Conservation (phyloP, 441 rosid genomes). For the Syzygium malaccense region DNA sequence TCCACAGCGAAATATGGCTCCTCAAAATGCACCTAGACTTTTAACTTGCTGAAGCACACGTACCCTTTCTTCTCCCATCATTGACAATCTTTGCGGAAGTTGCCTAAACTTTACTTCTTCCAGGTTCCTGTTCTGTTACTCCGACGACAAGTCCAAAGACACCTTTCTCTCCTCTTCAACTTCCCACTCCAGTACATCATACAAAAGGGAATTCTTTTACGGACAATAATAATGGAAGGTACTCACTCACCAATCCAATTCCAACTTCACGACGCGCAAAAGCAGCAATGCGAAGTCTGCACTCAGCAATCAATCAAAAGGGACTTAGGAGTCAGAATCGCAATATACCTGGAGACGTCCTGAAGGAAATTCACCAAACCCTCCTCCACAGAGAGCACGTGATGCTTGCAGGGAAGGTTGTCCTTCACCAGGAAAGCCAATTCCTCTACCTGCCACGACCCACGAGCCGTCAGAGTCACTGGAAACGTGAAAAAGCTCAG, state of each 20-base stretch:
- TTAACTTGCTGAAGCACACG: background rate
- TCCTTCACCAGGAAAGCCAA: slow-evolving; percentile 61
- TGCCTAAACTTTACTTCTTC: background rate
- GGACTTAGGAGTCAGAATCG: background rate
- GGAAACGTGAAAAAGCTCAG: background rate
- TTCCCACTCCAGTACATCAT: background rate
- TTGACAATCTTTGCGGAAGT: background rate
- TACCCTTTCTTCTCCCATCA: background rate
- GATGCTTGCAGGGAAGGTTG: slow-evolving; percentile 55
- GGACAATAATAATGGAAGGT: background rate
- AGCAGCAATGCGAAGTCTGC: background rate
- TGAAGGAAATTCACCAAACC: slow-evolving; percentile 46
- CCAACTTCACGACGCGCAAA: background rate
- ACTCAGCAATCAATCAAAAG: background rate
- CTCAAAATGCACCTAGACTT: background rate
- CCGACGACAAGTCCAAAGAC: background rate
- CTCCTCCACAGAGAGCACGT: slow-evolving; percentile 62
- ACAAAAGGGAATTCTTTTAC: background rate
- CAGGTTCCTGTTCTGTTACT: background rate
- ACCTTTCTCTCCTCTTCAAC: background rate
- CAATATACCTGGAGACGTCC: slow-evolving; percentile 25
- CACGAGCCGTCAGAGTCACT: background rate
- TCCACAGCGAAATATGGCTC: background rate
- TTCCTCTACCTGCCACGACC: slow-evolving; percentile 48
- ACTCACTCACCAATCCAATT: background rate